A percentile compares a stretch with the other conserved stretches of the same genome.
phyloP scores from a whole-genome alignment of 228 moss, liverwort and hornwort species.

The Sphagnum magellanicum region DNA sequence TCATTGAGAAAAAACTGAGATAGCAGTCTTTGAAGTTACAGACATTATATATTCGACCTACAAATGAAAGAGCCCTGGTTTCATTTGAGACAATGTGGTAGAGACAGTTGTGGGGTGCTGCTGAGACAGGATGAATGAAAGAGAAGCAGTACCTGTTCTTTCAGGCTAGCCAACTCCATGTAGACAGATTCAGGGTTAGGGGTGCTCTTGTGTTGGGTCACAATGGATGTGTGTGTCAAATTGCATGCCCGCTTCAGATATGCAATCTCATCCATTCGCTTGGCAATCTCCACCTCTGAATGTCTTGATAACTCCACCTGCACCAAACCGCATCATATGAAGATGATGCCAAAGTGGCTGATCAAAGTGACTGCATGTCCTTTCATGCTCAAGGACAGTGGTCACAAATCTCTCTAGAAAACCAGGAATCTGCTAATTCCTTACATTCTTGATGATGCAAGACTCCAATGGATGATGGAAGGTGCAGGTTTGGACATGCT shows the following conservation, averaged over 20 bases:
- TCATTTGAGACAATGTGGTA: too few species aligned
- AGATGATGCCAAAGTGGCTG: too few species aligned
- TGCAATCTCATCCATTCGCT: slow-evolving; percentile 63
- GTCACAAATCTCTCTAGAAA: too few species aligned
- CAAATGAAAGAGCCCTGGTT: too few species aligned
- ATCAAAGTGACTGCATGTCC: too few species aligned
- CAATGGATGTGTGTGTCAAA: slow-evolving; percentile 32
- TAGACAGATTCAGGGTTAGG: slow-evolving; percentile 36
- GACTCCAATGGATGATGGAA: too few species aligned
- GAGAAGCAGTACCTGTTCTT: slow-evolving; percentile 32
- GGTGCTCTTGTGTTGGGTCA: slow-evolving; percentile 34
- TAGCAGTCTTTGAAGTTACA: neutral
- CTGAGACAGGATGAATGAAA: neutral
- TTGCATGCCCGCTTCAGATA: slow-evolving; percentile 52
- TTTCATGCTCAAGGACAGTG: too few species aligned
- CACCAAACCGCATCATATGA: neutral
- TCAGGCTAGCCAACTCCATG: slow-evolving; percentile 40
- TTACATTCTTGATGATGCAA: too few species aligned
- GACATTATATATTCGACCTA: neutral
- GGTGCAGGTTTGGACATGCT: too few species aligned
- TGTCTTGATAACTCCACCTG: slow-evolving; percentile 51
- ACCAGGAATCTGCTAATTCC: too few species aligned
- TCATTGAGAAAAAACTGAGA: neutral
- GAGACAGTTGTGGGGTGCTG: too few species aligned
- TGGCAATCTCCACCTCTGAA: slow-evolving; percentile 60